A percentile compares a stretch with the other conserved stretches of the same genome.
phyloP scores from a whole-genome alignment of 148 eudicot species.

The Persicaria maculosa region DNA sequence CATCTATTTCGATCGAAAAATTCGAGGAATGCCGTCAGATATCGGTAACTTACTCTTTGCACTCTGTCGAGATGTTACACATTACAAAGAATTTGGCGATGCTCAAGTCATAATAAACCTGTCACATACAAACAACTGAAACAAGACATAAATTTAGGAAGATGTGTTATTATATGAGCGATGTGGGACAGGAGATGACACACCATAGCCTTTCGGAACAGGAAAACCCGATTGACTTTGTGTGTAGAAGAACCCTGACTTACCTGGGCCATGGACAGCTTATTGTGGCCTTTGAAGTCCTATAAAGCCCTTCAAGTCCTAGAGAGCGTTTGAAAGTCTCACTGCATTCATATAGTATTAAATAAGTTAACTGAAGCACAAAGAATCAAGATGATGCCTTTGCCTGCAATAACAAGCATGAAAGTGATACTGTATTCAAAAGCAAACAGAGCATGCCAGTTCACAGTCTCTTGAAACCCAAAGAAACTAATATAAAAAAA shows the following conservation, averaged over 20 bases:
- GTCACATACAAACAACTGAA: background rate
- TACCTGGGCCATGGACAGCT: background rate
- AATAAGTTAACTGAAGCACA: background rate
- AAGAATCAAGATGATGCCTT: background rate
- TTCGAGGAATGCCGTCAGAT: too few relatives aligned
- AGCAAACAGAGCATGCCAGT: constrained; percentile 10
- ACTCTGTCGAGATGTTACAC: background rate
- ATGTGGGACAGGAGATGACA: background rate
- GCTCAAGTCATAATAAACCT: background rate
- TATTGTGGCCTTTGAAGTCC: constrained; percentile 9
- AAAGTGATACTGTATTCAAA: background rate
- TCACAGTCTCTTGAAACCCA: background rate
- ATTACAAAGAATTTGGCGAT: too few relatives aligned
- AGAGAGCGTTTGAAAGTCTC: background rate
- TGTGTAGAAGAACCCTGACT: too few relatives aligned
- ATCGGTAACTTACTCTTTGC: background rate
- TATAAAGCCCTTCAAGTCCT: constrained; percentile 7
- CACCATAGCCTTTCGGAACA: background rate
- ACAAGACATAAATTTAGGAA: background rate
- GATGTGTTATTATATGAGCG: background rate
- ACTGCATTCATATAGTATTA: background rate
- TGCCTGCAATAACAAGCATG: background rate
- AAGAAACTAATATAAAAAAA: background rate
- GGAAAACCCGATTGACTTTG: background rate
- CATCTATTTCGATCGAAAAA: too few relatives aligned